Evolutionary conservation across 2,329 filamentous ascomycete species (phyloP).

Genomic region (Arachnomyces sp.): DNA sequence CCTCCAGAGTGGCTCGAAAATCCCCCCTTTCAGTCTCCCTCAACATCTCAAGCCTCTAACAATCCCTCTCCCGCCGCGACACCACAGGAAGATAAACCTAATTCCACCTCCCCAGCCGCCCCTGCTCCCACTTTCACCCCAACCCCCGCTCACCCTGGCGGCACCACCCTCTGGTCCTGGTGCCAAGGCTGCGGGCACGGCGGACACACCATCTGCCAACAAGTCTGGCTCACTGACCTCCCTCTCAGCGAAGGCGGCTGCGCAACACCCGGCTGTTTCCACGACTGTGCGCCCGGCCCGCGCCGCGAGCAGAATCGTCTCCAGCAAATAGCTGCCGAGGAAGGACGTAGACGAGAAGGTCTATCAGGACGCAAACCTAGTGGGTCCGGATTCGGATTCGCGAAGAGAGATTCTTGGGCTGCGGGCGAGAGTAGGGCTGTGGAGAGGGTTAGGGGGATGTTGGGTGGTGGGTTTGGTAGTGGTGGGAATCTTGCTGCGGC

Average conservation of each 20-base stretch:
- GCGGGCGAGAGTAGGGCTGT: slow-evolving; percentile 39
- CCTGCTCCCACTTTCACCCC: slow-evolving; percentile 13
- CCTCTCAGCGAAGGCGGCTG: slow-evolving; percentile 47
- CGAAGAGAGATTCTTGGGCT: slow-evolving; percentile 38
- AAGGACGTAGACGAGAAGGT: slow-evolving; percentile 17
- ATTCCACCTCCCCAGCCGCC: slow-evolving; percentile 22
- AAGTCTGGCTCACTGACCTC: slow-evolving; percentile 45
- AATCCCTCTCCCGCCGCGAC: not conserved
- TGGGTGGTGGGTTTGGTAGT: slow-evolving; percentile 25
- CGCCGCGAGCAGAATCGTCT: slow-evolving; percentile 34
- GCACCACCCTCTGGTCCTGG: slow-evolving; percentile 43
- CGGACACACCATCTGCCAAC: slow-evolving; percentile 50
- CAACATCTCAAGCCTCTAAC: slow-evolving; percentile 4
- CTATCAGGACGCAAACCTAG: slow-evolving; percentile 26
- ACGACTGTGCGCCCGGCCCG: slow-evolving; percentile 49
- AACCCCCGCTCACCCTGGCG: slow-evolving; percentile 21
- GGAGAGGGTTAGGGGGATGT: slow-evolving; percentile 37
- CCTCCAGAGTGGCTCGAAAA: slow-evolving; percentile 32
- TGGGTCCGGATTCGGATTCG: slow-evolving; percentile 18
- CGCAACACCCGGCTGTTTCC: slow-evolving; percentile 51
- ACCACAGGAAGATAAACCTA: slow-evolving; percentile 8
- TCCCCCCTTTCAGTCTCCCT: slow-evolving; percentile 11
- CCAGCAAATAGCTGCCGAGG: slow-evolving; percentile 21
- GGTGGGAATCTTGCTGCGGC: slow-evolving; percentile 16
- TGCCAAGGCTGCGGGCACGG: slow-evolving; percentile 55